Base-by-base conservation (phyloP, 75 land plant genomes). In the Chamaecyparis obtusa region DNA sequence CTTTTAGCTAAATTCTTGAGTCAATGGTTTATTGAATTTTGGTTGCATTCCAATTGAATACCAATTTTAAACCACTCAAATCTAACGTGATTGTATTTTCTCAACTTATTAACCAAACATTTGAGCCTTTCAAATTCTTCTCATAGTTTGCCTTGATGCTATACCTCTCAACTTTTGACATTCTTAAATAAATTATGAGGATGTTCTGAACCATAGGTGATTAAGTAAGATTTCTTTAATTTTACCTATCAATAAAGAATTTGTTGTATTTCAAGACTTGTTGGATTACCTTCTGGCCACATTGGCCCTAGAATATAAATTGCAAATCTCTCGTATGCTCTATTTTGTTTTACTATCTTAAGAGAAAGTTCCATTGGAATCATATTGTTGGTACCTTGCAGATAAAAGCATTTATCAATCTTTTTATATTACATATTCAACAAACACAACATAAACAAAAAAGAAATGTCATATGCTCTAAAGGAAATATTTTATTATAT, bases 211-310 rank as follows among this genome's bases (percentile, higher is more conserved):
- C 39, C 83, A 79, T 24, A 79, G 83, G 24, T 43, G 83, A 79
- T 43, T 39, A 79, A 79, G n/a, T 79, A 24, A 79, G 19, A 27
- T 21, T 24, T 27, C 46, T 79, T 21, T 41, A 69, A 39, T 9
- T 36, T 21, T 79, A 94, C 97, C 97, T 95, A 95, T 90, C 94
- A 95, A 79, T 80, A 93, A 43, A 95, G 95, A 74, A 95, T 95
- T 49, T 92, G 92, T 87, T 95, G 97, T 87, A 92, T 86, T 46
- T 94, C 46, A 39, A 84, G 87, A 88, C 91, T 85, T 32, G 90
- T 90, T 30, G 97, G 97, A 89, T 67, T 90, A 82, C 97, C 97
- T 87, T 95, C 97, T 86, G 97, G 97, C 95, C 95, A 95, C 97
- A 95, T 92, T 60, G 96, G 96, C 39, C 94, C 87, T 41, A 94